Base-by-base conservation (phyloP, 192 early-diverging fungal genomes). In the Linnemannia schmuckeri region DNA sequence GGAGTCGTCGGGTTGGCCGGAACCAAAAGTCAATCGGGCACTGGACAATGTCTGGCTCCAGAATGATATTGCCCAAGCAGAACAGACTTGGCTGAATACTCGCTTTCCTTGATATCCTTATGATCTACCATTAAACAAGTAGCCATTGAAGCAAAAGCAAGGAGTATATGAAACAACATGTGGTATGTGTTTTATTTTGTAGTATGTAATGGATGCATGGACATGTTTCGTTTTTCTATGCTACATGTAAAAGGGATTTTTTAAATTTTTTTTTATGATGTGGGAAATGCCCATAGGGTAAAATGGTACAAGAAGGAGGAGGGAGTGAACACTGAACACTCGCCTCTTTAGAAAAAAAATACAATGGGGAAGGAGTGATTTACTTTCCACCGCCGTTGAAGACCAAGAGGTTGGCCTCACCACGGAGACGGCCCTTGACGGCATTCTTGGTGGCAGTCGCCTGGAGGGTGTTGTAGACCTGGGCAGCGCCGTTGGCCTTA, bases 401-500 rank as follows among this genome's bases (percentile, higher is more conserved):
- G 88, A 93, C 91, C 81, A 95, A 89, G 71, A 91, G 80, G 89
- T 95, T 95, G 46, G 93, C 88, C 74, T 85, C 76, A 24, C 84
- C 81, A 42, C 91, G 89, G 9, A 86, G 79, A 69, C 88, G 85
- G 71, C 89, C 89, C 76, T 89, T 90, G 78, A 95, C 78, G n/a
- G 76, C 83, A 76, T 89, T 89, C 80, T 89, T 89, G 71, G 94
- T 93, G 54, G 93, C 88, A 47, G 89, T 72, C 40, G 83, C 81
- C 27, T 90, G 70, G 61, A 96, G 89, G 46, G 90, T 84, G 49
- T 82, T 77, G 90, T 96, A 95, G 70, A 96, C 83, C 61, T 93
- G 89, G 75, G 92, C 90, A 24, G 92, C 82, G 30, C 90, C 88
- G 61, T 88, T 75, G 30, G 52, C 81, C 41, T 49, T 37, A 27